These are phyloP conservation scores for Betula pendula DNA, from an alignment of 306 rosid genomes.

Conservation along the genomic window DNA sequence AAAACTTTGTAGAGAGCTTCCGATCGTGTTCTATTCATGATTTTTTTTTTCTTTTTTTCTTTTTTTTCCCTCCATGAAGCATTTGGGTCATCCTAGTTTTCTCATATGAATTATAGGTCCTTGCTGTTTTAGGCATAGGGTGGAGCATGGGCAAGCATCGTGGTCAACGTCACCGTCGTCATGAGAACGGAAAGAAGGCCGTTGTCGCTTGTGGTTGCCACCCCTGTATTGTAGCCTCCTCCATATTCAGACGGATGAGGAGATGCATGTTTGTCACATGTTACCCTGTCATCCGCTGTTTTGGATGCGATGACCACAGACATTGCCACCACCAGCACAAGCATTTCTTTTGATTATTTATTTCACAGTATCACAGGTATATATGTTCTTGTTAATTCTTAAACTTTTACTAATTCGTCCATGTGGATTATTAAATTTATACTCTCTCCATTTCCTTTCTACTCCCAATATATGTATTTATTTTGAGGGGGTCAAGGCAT, in stretches of 20 bases:
- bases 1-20: no score
- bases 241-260: slow-evolving; percentile 54
- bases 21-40: background rate
- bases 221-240: slow-evolving; percentile 28
- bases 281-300: slow-evolving; percentile 59
- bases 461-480: no score
- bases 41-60: no score
- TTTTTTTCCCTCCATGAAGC: no score
- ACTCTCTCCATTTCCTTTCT: background rate
- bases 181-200: slow-evolving; percentile 22
- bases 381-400: background rate
- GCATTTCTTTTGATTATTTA: slow-evolving; percentile 34
- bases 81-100: no score
- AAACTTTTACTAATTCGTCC: background rate
- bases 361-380: no score
- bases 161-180: background rate
- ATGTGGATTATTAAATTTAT: background rate
- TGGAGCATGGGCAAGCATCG: slow-evolving; percentile 37
- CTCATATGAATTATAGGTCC: slow-evolving; percentile 14
- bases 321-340: slow-evolving; percentile 52
- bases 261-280: slow-evolving; percentile 67
- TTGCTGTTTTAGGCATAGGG: slow-evolving; percentile 19
- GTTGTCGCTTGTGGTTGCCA: slow-evolving; percentile 26
- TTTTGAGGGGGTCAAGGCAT: no score
- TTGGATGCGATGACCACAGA: slow-evolving; percentile 57